A percentile compares a stretch with the other conserved stretches of the same genome.
phyloP scores from a whole-genome alignment of 73 alveolate species.

The Paraurostyla sp. region DNA sequence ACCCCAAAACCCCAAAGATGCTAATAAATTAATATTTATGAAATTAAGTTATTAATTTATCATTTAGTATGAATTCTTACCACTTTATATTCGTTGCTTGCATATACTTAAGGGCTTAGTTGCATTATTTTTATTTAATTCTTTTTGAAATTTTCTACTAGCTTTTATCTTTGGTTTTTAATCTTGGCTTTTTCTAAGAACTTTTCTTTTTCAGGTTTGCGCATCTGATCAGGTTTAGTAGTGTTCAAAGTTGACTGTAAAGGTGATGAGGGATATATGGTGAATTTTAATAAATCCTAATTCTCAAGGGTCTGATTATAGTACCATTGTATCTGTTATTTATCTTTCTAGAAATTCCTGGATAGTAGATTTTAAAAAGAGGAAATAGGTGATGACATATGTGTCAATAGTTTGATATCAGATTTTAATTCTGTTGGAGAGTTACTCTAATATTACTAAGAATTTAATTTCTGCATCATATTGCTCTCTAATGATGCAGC shows the following conservation, averaged over 20 bases:
- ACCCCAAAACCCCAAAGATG: no score
- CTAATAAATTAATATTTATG: no score
- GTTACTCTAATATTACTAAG: no score
- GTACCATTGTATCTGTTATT: background rate
- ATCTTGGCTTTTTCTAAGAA: background rate
- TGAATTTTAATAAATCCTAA: background rate
- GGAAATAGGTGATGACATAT: background rate
- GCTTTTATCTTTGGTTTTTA: background rate
- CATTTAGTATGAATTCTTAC: no score
- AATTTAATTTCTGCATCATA: no score
- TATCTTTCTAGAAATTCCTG: background rate
- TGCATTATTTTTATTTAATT: background rate
- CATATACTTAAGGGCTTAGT: no score
- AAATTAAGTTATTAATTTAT: no score
- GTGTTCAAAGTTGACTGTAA: background rate
- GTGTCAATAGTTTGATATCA: background rate
- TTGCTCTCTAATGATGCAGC: no score
- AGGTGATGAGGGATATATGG: background rate
- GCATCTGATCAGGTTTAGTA: background rate
- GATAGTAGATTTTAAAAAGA: background rate
- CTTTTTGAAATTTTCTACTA: slow-evolving; percentile 1
- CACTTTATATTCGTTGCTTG: no score
- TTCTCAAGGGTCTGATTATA: background rate
- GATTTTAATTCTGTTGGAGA: no score
- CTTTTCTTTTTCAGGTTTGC: slow-evolving; percentile 24